Evolutionary conservation across 208 protist genomes (phyloP).

Genomic region (Leptomonas pyrrhocoris): DNA sequence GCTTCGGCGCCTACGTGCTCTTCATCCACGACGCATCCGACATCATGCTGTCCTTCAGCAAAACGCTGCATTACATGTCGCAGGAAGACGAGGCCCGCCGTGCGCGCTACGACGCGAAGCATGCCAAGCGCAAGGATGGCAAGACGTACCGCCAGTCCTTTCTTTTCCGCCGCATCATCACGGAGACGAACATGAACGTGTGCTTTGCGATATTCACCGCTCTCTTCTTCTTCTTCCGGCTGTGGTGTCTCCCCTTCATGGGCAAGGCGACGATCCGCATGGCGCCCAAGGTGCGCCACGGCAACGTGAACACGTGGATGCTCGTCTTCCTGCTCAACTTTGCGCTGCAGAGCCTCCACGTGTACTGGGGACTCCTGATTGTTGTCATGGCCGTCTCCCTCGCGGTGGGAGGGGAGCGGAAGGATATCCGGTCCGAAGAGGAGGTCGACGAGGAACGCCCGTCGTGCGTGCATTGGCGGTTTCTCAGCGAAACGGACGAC

Average conservation of each 20-base stretch:
- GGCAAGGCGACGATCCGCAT: constrained; percentile 32
- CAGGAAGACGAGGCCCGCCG: constrained; percentile 34
- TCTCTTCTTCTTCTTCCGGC: constrained; percentile 66
- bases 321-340: constrained; percentile 58
- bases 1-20: constrained; percentile 70
- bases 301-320: constrained; percentile 59
- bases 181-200: constrained; percentile 35
- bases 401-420: constrained; percentile 34
- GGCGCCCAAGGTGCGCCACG: constrained; percentile 44
- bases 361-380: constrained; percentile 73
- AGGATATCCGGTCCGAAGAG: constrained; percentile 69
- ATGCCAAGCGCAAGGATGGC: constrained; percentile 12
- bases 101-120: constrained; percentile 28
- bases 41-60: constrained; percentile 68
- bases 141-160: constrained; percentile 33
- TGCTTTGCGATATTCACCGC: constrained; percentile 56
- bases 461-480: constrained; percentile 25
- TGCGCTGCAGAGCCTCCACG: constrained; percentile 66
- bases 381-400: constrained; percentile 39
- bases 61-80: constrained; percentile 64
- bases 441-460: constrained; percentile 35
- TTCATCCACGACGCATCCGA: constrained; percentile 80
- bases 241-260: constrained; percentile 64
- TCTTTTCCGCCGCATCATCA: constrained; percentile 42
- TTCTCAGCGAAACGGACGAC: constrained; percentile 9